A percentile compares a stretch with the other conserved stretches of the same genome.
These are phyloP conservation scores for Neonothopanus nambi DNA, from an alignment of 1,284 basidiomycete species.

Conservation along the genomic window DNA sequence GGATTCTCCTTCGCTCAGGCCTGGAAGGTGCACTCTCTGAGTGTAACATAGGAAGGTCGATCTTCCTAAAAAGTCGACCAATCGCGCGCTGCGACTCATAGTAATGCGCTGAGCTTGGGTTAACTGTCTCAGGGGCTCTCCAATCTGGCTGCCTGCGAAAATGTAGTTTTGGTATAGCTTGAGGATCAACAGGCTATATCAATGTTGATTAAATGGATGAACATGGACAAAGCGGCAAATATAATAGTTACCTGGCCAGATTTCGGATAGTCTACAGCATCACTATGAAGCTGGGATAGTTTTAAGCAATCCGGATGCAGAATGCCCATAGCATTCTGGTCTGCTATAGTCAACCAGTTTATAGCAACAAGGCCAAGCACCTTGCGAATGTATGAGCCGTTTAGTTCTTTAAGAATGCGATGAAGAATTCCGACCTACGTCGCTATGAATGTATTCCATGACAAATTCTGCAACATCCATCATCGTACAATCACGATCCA, in stretches of 20 bases:
- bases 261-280: slow-evolving; percentile 72
- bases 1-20: background rate
- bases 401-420: slow-evolving; percentile 12
- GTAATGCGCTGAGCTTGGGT: slow-evolving; percentile 15
- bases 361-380: slow-evolving; percentile 62
- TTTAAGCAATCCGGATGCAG: slow-evolving; percentile 59
- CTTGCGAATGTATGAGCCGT: slow-evolving; percentile 29
- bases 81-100: slow-evolving; percentile 42
- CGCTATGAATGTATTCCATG: slow-evolving; percentile 68
- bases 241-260: slow-evolving; percentile 39
- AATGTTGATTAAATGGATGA: slow-evolving; percentile 53
- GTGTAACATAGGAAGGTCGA: too few relatives aligned
- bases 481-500: slow-evolving; percentile 61
- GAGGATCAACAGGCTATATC: slow-evolving; percentile 49
- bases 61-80: slow-evolving; percentile 55
- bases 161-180: slow-evolving; percentile 8
- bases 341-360: slow-evolving; percentile 67
- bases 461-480: slow-evolving; percentile 74
- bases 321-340: slow-evolving; percentile 56
- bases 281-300: slow-evolving; percentile 67
- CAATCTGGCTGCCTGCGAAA: slow-evolving; percentile 48
- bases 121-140: slow-evolving; percentile 61
- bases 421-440: slow-evolving; percentile 38
- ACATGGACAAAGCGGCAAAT: background rate
- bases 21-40: too few relatives aligned